Evolutionary conservation across 139 green algal species (phyloP), one percentile per base, ranked within the genome.

Genomic region (Monoraphidium neglectum): DNA sequence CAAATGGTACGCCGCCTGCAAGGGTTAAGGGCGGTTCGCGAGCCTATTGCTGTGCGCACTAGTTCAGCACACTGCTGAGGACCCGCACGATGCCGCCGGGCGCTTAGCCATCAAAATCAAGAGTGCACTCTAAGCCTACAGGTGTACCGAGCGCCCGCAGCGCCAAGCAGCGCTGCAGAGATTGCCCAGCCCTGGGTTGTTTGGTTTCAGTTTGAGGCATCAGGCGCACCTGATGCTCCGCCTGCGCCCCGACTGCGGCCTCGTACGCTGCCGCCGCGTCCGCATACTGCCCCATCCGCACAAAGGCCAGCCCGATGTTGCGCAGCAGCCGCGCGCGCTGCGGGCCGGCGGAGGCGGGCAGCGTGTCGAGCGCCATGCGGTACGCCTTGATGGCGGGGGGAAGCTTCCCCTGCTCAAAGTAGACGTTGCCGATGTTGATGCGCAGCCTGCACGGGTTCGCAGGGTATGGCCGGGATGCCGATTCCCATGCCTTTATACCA

Each of bases 361-460:
- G 77, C 72, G 91, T 84, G 79, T 97, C 93, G 47, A 97, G 81
- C 16, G 92, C 91, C 93, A 97, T 97, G 77, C 92, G 87, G 79
- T 94, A 97, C 88, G 92, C 92, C 80, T 92, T 92, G 72, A 92
- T 91, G 4, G 90, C 88, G 43, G 83, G 72, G 0, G 84, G 81
- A 67, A 86, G 93, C 56, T 91, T 85, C 10, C 68, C 66, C 83
- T 90, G 82, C 74, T 94, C 82, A 77, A 90, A 95, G 76, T 97
- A 89, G 10, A 96, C 87, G 82, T 95, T 95, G 57, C 93, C 93
- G 86, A 97, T 95, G 83, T 97, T 97, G 37, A 97, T 81, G 18
- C 93, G 87, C 70, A 97, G 84, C 51, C 88, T 83, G 38, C 86
- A 40, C 38, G 69, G 63, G 62, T 51, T 51, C 12, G 43, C 8